Percentiles rank a stretch among this genome's conserved stretches.
Evolutionary conservation across 345 rosid genomes (phyloP).

Genomic region (Dipteronia sinensis): DNA sequence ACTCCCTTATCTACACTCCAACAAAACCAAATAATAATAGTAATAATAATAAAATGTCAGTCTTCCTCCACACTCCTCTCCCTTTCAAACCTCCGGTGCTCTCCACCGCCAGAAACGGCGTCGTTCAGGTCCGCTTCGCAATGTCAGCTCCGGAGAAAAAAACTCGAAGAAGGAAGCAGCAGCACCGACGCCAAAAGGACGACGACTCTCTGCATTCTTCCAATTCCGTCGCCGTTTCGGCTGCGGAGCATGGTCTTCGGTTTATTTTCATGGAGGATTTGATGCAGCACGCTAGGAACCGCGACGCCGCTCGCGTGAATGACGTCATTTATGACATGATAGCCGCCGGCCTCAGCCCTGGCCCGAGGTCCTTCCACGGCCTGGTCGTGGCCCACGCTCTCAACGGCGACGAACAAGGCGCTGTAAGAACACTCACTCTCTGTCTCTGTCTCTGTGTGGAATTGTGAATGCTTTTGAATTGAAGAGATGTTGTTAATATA

Average conservation of each 20-base stretch:
- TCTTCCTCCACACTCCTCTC: constrained; percentile 22
- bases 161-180: constrained; percentile 31
- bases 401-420: constrained; percentile 81
- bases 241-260: constrained; percentile 79
- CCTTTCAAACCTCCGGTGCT: constrained; percentile 15
- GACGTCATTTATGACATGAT: constrained; percentile 92
- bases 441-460: not conserved
- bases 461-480: not conserved
- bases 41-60: constrained; percentile 17
- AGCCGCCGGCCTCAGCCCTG: constrained; percentile 90
- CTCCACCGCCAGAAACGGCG: constrained; percentile 15
- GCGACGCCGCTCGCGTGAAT: constrained; percentile 63
- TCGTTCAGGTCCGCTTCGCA: constrained; percentile 23
- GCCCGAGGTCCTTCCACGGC: constrained; percentile 95
- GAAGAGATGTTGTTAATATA: constrained; percentile 8
- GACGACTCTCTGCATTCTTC: constrained; percentile 18
- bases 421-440: constrained; percentile 42
- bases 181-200: constrained; percentile 10
- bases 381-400: constrained; percentile 72
- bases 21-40: not conserved
- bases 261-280: constrained; percentile 91
- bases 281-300: constrained; percentile 77
- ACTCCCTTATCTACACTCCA: constrained; percentile 27
- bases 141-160: constrained; percentile 38
- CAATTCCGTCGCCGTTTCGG: constrained; percentile 31